A percentile compares a stretch with the other conserved stretches of the same genome.
Evolutionary conservation across 805 yeast species (phyloP).

Genomic region (Wickerhamomyces alni): DNA sequence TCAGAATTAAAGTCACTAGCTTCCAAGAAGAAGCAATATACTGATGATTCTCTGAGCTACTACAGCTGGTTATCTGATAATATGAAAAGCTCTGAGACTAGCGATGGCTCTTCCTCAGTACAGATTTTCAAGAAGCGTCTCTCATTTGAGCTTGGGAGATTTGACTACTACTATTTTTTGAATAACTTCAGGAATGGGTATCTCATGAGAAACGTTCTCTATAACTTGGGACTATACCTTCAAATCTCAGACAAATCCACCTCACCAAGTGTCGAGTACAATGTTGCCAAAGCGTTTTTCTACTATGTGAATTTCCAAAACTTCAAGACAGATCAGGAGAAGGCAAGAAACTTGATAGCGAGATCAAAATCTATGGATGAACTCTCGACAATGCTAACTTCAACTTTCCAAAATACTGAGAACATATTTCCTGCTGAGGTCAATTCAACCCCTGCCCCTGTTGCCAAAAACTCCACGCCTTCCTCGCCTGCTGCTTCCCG

Average conservation of each 20-base stretch:
- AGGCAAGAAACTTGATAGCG: neutral
- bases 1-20: constrained; percentile 15
- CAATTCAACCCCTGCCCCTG: neutral
- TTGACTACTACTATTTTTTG: constrained; percentile 39
- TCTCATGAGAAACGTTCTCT: constrained; percentile 12
- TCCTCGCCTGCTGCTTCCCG: no score
- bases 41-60: constrained; percentile 8
- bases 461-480: neutral
- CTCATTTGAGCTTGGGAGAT: constrained; percentile 36
- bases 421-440: neutral
- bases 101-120: no score
- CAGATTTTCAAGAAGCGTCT: constrained; percentile 20
- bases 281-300: constrained; percentile 9
- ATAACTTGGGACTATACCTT: constrained; percentile 8
- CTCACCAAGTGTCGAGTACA: neutral
- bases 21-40: constrained; percentile 8
- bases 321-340: constrained; percentile 1
- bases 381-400: neutral
- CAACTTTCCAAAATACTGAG: constrained; percentile 1
- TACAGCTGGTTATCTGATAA: no score
- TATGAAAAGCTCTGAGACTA: no score
- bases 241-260: constrained; percentile 2
- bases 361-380: neutral
- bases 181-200: constrained; percentile 22
- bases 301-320: constrained; percentile 4